Conservation (phyloP, 2,329 filamentous ascomycete genomes). For the Colletotrichum sp. region DNA sequence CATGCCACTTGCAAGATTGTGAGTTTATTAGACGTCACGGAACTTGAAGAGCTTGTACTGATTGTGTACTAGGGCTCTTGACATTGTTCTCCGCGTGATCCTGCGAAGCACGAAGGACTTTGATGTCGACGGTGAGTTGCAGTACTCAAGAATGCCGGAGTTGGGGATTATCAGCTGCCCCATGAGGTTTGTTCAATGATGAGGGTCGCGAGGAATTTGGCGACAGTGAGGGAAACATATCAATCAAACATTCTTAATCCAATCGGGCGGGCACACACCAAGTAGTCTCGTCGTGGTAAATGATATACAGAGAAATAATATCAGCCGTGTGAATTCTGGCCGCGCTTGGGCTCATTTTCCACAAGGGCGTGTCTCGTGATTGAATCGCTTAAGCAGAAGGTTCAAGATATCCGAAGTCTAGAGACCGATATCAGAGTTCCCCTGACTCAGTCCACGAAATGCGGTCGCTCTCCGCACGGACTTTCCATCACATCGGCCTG, state of each 20-base stretch:
- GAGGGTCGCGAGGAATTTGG: fast-evolving
- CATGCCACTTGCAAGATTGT: conserved; percentile 25
- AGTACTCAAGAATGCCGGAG: conserved; percentile 27
- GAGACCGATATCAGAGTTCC: neutral
- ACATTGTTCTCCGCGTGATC: conserved; percentile 17
- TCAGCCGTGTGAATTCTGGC: neutral
- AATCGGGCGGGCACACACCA: neutral
- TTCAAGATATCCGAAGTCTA: neutral
- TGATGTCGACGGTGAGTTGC: conserved; percentile 18
- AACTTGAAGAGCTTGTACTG: neutral
- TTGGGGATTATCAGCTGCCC: conserved; percentile 27
- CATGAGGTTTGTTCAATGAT: neutral
- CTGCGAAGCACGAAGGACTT: conserved; percentile 22
- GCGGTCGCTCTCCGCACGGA: neutral
- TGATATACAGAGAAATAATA: neutral
- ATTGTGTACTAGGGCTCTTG: neutral
- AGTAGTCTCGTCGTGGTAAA: fast-evolving
- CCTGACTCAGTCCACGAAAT: neutral
- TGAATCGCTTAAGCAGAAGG: neutral
- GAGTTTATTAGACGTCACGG: neutral
- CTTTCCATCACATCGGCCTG: neutral
- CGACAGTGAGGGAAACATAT: fast-evolving
- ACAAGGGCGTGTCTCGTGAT: neutral
- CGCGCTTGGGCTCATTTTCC: neutral
- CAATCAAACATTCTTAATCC: fast-evolving